Percentiles rank a stretch among this genome's conserved stretches.
Conservation (phyloP, 768 basidiomycete genomes). For the Erythrobasidium yunnanense region DNA sequence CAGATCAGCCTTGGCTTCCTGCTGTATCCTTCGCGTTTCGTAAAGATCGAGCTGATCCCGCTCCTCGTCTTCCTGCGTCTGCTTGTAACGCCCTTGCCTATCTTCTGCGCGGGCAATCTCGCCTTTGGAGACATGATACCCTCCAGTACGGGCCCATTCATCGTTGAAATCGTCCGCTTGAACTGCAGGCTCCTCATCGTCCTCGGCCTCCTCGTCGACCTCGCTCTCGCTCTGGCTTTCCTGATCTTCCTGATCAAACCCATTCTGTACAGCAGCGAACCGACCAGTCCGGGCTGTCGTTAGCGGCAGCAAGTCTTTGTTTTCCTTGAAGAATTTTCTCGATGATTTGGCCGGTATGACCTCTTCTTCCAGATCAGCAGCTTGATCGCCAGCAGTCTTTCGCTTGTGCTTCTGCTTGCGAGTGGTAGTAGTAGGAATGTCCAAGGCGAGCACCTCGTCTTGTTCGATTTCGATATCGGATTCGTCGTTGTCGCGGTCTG, state of each 20-base stretch:
- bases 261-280: no score
- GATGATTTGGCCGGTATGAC: no score
- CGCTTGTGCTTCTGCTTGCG: not conserved
- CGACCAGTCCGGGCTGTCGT: slow-evolving; percentile 11
- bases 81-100: slow-evolving; percentile 3
- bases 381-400: not conserved
- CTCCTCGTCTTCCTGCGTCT: slow-evolving; percentile 33
- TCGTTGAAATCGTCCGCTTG: not conserved
- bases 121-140: slow-evolving; percentile 11
- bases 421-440: not conserved
- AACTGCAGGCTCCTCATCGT: not conserved
- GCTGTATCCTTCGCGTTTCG: slow-evolving; percentile 35
- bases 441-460: slow-evolving; percentile 9
- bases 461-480: slow-evolving; percentile 11
- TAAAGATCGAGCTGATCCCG: slow-evolving; percentile 33
- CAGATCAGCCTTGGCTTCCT: slow-evolving; percentile 21
- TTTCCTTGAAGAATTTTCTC: not conserved
- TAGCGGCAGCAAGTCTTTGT: slow-evolving; percentile 9
- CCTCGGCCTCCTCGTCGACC: not conserved
- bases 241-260: no score
- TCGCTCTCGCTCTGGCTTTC: no score
- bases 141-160: slow-evolving; percentile 8
- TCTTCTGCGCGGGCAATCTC: slow-evolving; percentile 25
- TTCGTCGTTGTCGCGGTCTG: not conserved
- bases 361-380: not conserved